A percentile compares a stretch with the other conserved stretches of the same genome.
phyloP scores from a whole-genome alignment of 1,139 yeast genomes.

The Torulaspora globosa region DNA sequence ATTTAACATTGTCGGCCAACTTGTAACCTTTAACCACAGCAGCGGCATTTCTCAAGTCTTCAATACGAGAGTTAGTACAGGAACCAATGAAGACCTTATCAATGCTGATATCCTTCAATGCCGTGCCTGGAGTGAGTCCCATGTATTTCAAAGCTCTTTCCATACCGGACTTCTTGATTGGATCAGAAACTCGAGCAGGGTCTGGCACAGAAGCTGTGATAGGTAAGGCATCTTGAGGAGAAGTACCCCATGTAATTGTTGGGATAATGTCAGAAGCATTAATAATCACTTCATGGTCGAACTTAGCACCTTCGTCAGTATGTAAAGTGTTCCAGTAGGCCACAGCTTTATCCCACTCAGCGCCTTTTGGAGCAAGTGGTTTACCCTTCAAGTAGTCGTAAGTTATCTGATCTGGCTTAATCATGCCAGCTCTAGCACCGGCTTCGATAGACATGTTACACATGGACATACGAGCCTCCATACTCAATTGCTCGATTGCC shows the following conservation, averaged over 20 bases:
- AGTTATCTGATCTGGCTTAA: conserved; percentile 87
- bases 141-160: conserved; percentile 87
- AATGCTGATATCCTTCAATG: conserved; percentile 63
- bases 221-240: conserved; percentile 98
- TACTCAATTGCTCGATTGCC: conserved; percentile 80
- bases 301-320: conserved; percentile 84
- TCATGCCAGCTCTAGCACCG: conserved; percentile 99
- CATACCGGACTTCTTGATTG: conserved; percentile 76
- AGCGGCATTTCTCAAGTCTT: conserved; percentile 95
- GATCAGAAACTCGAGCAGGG: conserved; percentile 68
- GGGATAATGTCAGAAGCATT: conserved; percentile 85
- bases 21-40: conserved; percentile 85
- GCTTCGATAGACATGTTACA: conserved; percentile 99
- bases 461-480: conserved; percentile 99
- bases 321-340: conserved; percentile 84
- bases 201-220: conserved; percentile 88
- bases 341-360: conserved; percentile 91
- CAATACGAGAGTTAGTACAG: conserved; percentile 96
- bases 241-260: conserved; percentile 98
- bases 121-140: conserved; percentile 84
- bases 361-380: conserved; percentile 91
- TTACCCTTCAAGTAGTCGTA: conserved; percentile 86
- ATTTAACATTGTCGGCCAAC: conserved; percentile 74
- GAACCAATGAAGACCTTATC: conserved; percentile 98
- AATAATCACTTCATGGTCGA: conserved; percentile 78